Conservation (phyloP, 768 basidiomycete genomes). For the Lactarius hatsudake region DNA sequence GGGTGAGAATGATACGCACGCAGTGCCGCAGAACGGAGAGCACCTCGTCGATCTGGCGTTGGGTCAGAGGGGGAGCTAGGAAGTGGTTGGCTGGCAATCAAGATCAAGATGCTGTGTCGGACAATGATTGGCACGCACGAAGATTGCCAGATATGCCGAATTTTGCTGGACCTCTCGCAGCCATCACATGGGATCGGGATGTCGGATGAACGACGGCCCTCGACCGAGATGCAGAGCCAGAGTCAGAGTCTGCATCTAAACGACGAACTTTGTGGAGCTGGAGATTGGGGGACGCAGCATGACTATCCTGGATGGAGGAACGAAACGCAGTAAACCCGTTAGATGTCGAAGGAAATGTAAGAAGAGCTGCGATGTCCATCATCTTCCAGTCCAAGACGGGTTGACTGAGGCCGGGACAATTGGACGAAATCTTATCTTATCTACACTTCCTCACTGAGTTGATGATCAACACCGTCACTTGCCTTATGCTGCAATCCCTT, state of each 20-base stretch:
- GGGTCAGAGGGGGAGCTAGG: constrained; percentile 25
- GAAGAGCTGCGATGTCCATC: constrained; percentile 23
- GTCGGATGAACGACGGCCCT: constrained; percentile 29
- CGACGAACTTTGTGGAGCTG: constrained; percentile 68
- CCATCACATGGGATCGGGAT: constrained; percentile 30
- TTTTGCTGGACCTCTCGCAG: constrained; percentile 39
- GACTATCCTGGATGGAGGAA: constrained; percentile 38
- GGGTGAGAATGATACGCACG: constrained; percentile 38
- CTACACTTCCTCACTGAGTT: not conserved
- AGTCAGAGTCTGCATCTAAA: constrained; percentile 63
- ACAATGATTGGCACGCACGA: constrained; percentile 27
- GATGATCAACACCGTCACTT: not conserved
- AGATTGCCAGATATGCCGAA: constrained; percentile 48
- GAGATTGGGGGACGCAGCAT: constrained; percentile 44
- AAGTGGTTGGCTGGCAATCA: not conserved
- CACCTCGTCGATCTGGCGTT: constrained; percentile 27
- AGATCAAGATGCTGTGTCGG: not conserved
- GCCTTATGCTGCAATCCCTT: constrained; percentile 8
- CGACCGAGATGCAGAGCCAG: constrained; percentile 60
- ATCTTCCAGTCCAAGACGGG: not conserved
- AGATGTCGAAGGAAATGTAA: constrained; percentile 40
- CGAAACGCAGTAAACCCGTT: constrained; percentile 46
- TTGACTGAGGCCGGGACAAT: not conserved
- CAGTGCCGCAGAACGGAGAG: constrained; percentile 37
- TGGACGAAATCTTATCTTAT: constrained; percentile 17